Evolutionary conservation across 768 basidiomycete species (phyloP).

Genomic region (Lyophyllum shimeji): DNA sequence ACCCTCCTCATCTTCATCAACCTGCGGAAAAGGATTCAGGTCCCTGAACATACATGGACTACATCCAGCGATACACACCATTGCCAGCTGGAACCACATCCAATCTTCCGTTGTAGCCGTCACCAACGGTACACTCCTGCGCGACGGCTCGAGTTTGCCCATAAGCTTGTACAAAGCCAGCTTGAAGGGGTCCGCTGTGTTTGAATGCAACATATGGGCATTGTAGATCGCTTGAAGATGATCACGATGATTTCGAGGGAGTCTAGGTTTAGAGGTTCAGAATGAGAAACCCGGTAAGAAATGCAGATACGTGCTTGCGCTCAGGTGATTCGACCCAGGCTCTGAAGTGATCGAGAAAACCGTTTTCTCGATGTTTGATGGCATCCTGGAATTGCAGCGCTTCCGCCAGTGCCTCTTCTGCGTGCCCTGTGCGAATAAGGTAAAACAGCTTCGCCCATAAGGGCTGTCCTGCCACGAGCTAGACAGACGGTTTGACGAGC

Average conservation of each 20-base stretch:
- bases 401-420: conserved; percentile 77
- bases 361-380: conserved; percentile 75
- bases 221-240: conserved; percentile 81
- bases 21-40: conserved; percentile 33
- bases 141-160: conserved; percentile 83
- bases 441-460: conserved; percentile 95
- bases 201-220: conserved; percentile 86
- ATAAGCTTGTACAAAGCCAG: conserved; percentile 94
- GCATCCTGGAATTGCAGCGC: conserved; percentile 67
- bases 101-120: conserved; percentile 96
- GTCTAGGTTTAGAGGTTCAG: conserved; percentile 31
- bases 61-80: conserved; percentile 45
- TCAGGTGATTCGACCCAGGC: conserved; percentile 83
- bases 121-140: conserved; percentile 78
- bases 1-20: conserved; percentile 81
- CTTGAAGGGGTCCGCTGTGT: conserved; percentile 92
- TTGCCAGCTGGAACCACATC: conserved; percentile 95
- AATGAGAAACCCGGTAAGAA: not conserved
- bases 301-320: conserved; percentile 51
- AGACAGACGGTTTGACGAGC: conserved; percentile 1
- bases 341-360: conserved; percentile 80
- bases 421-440: conserved; percentile 84
- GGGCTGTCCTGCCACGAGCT: conserved; percentile 86
- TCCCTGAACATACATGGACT: not conserved
- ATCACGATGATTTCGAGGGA: conserved; percentile 75